Percentiles rank a stretch among this genome's conserved stretches.
phyloP scores from a whole-genome alignment of 495 filamentous ascomycete species.

The Podospora pseudoanserina region DNA sequence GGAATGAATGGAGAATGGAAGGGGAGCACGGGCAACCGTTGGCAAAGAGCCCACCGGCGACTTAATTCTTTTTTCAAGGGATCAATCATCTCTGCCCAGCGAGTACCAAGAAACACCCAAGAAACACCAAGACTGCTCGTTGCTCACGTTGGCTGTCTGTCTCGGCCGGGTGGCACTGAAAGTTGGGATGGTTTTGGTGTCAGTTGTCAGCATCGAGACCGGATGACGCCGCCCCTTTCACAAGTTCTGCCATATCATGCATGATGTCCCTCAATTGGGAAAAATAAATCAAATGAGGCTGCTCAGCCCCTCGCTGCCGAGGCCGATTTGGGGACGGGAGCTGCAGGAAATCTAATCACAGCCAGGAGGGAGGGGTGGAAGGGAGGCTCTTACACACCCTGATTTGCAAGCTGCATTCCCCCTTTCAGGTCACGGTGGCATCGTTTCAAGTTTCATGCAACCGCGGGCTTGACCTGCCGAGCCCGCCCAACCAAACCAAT shows the following conservation, averaged over 20 bases:
- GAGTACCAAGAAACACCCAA: not conserved
- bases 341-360: not conserved
- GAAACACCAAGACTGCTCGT: not conserved
- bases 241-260: not conserved
- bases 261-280: not conserved
- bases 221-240: not conserved
- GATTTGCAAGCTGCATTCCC: conserved; percentile 7
- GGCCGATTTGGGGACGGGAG: not conserved
- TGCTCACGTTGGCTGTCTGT: not conserved
- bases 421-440: not conserved
- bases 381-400: not conserved
- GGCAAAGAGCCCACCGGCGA: not conserved
- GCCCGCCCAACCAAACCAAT: not conserved
- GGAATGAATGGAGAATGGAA: not conserved
- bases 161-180: not conserved
- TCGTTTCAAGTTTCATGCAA: conserved; percentile 10
- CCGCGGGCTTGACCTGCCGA: conserved; percentile 4
- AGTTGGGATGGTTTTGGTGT: not conserved
- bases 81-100: not conserved
- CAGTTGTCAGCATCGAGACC: not conserved
- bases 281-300: not conserved
- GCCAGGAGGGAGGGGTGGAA: too few species aligned
- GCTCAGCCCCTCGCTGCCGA: not conserved
- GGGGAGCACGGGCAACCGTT: not conserved
- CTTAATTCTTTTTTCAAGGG: not conserved